phyloP scores from a whole-genome alignment of 495 filamentous ascomycete genomes.

The Annulohypoxylon moriforme region DNA sequence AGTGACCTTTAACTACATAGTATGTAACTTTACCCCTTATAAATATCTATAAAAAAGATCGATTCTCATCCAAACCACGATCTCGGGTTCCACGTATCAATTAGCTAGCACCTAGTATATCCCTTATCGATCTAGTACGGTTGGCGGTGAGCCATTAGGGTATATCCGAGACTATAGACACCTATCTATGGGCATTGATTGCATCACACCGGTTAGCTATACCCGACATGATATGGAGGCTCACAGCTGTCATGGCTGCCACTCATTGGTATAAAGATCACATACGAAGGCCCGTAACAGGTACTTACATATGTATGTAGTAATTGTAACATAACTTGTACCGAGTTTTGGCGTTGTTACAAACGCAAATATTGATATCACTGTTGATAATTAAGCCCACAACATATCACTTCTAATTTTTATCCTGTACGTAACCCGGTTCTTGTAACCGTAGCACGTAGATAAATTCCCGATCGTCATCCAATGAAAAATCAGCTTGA shows the following conservation, averaged over 20 bases:
- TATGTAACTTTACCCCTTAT: not conserved
- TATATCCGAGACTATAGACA: not conserved
- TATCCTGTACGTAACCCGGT: conserved; percentile 32
- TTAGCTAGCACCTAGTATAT: not conserved
- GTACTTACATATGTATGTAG: not conserved
- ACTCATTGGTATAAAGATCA: not conserved
- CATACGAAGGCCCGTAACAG: not conserved
- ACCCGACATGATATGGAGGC: not conserved
- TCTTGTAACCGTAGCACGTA: conserved; percentile 31
- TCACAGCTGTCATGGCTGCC: not conserved
- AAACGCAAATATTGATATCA: conserved; percentile 10
- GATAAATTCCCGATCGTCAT: conserved; percentile 39
- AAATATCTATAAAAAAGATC: not conserved
- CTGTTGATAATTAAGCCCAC: not conserved
- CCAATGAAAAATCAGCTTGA: conserved; percentile 22
- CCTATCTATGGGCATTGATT: not conserved
- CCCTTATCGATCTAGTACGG: conserved; percentile 2
- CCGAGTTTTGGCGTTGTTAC: not conserved
- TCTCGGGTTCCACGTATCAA: not conserved
- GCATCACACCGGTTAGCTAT: not conserved
- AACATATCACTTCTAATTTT: conserved; percentile 8
- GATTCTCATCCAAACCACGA: not conserved
- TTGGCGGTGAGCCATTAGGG: not conserved
- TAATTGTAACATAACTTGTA: conserved; percentile 1
- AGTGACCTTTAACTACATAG: not conserved